Evolutionary conservation across 2,329 filamentous ascomycete genomes (phyloP).

Genomic region (Epichloe sp.): DNA sequence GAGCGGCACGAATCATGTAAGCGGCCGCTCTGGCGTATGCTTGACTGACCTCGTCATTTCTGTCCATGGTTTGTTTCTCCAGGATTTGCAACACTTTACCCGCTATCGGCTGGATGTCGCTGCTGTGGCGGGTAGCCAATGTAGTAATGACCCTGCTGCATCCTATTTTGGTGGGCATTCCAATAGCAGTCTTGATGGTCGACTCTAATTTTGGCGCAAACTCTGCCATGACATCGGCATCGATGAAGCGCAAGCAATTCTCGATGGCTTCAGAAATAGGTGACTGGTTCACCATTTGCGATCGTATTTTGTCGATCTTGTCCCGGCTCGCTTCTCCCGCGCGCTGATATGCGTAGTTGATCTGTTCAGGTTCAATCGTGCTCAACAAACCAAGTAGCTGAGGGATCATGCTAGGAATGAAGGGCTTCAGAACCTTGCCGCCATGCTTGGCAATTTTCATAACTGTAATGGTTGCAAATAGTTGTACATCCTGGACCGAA

Average conservation of each 20-base stretch:
- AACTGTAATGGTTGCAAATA: slow-evolving; percentile 71
- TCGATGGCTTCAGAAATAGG: slow-evolving; percentile 90
- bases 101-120: slow-evolving; percentile 62
- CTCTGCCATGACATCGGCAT: slow-evolving; percentile 62
- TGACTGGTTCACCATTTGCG: slow-evolving; percentile 69
- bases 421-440: slow-evolving; percentile 63
- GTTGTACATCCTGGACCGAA: slow-evolving; percentile 72
- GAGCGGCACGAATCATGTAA: slow-evolving; percentile 58
- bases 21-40: slow-evolving; percentile 79
- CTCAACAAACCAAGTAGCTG: slow-evolving; percentile 72
- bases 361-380: slow-evolving; percentile 73
- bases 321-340: slow-evolving; percentile 78
- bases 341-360: slow-evolving; percentile 89
- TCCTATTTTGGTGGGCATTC: slow-evolving; percentile 87
- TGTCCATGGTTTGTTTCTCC: slow-evolving; percentile 72
- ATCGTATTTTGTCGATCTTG: slow-evolving; percentile 77
- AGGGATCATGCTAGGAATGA: slow-evolving; percentile 69
- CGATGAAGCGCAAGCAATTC: slow-evolving; percentile 71
- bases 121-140: slow-evolving; percentile 65
- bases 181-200: slow-evolving; percentile 74
- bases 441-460: slow-evolving; percentile 84
- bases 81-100: slow-evolving; percentile 64
- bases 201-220: slow-evolving; percentile 61
- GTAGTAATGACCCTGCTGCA: slow-evolving; percentile 76
- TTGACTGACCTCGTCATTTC: slow-evolving; percentile 85